Evolutionary conservation across 345 rosid species (phyloP), one percentile per base, ranked within the genome.

Genomic region (Sonneratia caseolaris): DNA sequence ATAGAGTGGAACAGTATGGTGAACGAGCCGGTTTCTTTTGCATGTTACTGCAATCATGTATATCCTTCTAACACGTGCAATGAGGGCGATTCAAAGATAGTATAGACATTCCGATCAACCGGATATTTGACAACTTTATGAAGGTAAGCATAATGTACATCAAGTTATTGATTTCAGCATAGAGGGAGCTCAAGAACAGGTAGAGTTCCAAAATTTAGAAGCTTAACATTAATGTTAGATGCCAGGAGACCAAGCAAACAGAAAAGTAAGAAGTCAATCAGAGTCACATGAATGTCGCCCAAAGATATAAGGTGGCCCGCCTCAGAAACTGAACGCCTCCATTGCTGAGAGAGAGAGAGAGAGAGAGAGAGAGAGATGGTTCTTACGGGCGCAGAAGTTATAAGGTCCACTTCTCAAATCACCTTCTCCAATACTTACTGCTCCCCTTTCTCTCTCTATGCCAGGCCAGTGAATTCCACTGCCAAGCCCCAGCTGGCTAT

Each of bases 281-380:
- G 35, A 72, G 69, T 47, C 74, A 47, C 67, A 68, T 66, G 67
- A 56, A 67, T 73, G 65, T 43, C 48, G 61, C 36, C 53, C 70
- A 18, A 18, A 22, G 71, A 73, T 73, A 73, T 40, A 42, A 42
- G 45, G 53, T 70, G 7, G 7, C 48, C 48, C 16, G 42, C 65
- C 47, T 36, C 66, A 7, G 16, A 15, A 21, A 7, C 72, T 4
- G 27, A 55, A 51, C 47, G n/a, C 10, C 64, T 49, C 53, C 51
- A 32, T 27, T 32, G 27, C 38, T 61, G 13, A 19, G 22, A 38
- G 37, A 67, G 51, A 14, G 0, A 71, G 37, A 37, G 18, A 22
- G 27, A 37, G 56, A 42, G 24, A 35, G 68, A 19, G 11, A 38
- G 70, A 65, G 71, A 36, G 62, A 68, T 36, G 45, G 70, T 65